Evolutionary conservation across 1,139 yeast genomes (phyloP).

Genomic region (Torulaspora pretoriensis): DNA sequence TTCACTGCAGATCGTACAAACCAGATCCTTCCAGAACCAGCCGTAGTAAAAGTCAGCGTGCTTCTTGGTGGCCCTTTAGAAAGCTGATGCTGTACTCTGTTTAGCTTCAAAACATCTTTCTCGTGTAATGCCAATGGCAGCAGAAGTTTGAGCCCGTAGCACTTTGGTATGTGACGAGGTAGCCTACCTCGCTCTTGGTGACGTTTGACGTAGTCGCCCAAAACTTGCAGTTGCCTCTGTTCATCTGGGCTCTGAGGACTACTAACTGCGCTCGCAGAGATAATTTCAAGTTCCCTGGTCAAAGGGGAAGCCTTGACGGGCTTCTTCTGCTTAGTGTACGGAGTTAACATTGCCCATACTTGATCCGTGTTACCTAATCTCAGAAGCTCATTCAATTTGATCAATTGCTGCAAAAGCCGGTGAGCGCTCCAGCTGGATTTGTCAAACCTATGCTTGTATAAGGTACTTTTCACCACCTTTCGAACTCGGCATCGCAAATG

Average conservation of each 20-base stretch:
- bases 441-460: constrained; percentile 20
- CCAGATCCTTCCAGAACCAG: constrained; percentile 31
- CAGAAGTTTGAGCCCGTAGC: constrained; percentile 21
- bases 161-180: constrained; percentile 19
- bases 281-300: constrained; percentile 4
- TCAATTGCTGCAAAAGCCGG: constrained; percentile 16
- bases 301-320: constrained; percentile 4
- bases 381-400: constrained; percentile 15
- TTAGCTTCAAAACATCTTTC: constrained; percentile 18
- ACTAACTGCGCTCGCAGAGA: background rate
- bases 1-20: constrained; percentile 33
- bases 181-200: constrained; percentile 16
- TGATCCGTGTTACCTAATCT: constrained; percentile 9
- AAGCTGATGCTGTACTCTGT: constrained; percentile 20
- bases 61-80: constrained; percentile 29
- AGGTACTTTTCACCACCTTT: constrained; percentile 9
- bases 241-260: constrained; percentile 5
- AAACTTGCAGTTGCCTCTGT: constrained; percentile 15
- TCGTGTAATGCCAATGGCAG: constrained; percentile 32
- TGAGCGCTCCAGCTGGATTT: constrained; percentile 30
- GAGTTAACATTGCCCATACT: constrained; percentile 15
- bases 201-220: constrained; percentile 20
- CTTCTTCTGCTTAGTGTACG: constrained; percentile 10
- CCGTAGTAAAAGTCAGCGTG: constrained; percentile 24
- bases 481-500: constrained; percentile 17